Base-by-base conservation (phyloP, 768 basidiomycete species). In the Termitomyces sp. region DNA sequence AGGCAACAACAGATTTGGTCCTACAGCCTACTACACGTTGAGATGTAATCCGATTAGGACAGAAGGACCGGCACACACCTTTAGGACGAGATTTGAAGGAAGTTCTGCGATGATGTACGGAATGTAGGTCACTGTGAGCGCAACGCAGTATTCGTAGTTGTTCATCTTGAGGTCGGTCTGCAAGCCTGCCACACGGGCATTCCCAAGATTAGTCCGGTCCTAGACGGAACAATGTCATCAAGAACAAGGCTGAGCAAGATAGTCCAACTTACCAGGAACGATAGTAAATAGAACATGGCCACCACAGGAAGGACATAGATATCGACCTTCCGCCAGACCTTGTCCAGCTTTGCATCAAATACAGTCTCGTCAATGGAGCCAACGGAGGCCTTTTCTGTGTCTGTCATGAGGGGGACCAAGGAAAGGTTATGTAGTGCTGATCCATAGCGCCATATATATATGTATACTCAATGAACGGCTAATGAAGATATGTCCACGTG, bases 191-290 rank as follows among this genome's bases (percentile, higher is more conserved):
- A 54, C 52, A 30, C 52, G 52, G 28, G 52, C 52, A 12, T 54
- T 54, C n/a, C 52, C 52, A 3, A 54, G 52, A 40, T 54, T 54
- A 7, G 52, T 54, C 18, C 52, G 52, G 12, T 54, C 52, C 52
- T 54, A 32, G 14, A 18, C n/a, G 3, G 14, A n/a, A 13, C 3
- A 26, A 23, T 14, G 16, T 4, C 5, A 47, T 48, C 20, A n/a
- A 47, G 20, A 56, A 5, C 61, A 67, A 89, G 77, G 49, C 82
- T 70, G 83, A 5, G 86, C 82, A 46, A 77, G 38, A 41, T 6
- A 10, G 10, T 38, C 6, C 67, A 1, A 48, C 54, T 57, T 60
- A 77, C 76, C 64, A 77, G 35, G 64, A 77, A 77, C 56, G 73
- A 73, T 10, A 78, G 69, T 1, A 77, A 60, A 59, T 75, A 74